Conservation (phyloP, 169 alveolate species). For the Cryptosporidium bovis region DNA sequence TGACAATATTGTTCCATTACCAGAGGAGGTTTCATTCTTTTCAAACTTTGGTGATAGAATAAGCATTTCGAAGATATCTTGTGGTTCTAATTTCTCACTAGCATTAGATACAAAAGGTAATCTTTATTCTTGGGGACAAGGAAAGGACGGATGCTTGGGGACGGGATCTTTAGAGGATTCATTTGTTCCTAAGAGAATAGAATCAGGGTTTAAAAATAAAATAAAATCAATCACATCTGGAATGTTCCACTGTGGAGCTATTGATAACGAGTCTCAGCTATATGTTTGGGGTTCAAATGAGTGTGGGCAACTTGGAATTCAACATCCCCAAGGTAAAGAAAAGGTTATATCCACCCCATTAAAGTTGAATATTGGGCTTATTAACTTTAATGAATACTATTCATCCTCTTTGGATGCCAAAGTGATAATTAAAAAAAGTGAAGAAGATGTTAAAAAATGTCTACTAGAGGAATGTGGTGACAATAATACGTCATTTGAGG, state of each 20-base stretch:
- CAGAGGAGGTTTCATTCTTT: constrained; percentile 4
- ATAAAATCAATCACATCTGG: constrained; percentile 57
- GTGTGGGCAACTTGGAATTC: constrained; percentile 65
- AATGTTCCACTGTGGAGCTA: constrained; percentile 66
- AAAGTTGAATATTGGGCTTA: constrained; percentile 4
- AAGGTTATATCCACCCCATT: constrained; percentile 17
- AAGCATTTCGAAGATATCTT: neutral
- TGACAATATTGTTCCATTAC: constrained; percentile 15
- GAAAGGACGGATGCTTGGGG: constrained; percentile 69
- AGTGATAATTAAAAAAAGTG: neutral
- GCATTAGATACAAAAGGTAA: constrained; percentile 43
- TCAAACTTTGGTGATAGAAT: neutral
- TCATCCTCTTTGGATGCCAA: neutral
- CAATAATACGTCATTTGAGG: neutral
- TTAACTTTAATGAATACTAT: neutral
- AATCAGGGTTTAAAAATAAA: neutral
- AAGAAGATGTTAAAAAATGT: neutral
- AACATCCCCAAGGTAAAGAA: neutral
- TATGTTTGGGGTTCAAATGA: constrained; percentile 72
- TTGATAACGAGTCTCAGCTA: constrained; percentile 22
- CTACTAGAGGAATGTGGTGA: neutral
- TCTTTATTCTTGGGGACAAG: constrained; percentile 66
- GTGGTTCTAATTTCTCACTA: constrained; percentile 51
- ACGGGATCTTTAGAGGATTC: constrained; percentile 24
- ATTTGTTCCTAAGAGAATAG: constrained; percentile 26